Evolutionary conservation across 2,329 filamentous ascomycete genomes (phyloP).

Genomic region (Colletotrichum cereale): DNA sequence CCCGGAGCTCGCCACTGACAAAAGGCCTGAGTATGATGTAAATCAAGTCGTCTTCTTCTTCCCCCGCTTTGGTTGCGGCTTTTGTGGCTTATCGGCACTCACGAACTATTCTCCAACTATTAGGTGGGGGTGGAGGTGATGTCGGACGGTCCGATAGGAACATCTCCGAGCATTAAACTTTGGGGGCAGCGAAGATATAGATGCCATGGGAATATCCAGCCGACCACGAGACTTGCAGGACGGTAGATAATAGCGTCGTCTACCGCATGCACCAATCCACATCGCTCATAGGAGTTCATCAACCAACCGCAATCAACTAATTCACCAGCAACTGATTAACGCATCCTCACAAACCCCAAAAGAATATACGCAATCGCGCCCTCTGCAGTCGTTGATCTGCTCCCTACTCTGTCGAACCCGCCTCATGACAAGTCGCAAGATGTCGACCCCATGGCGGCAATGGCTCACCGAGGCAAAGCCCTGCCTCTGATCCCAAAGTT

Average conservation of each 20-base stretch:
- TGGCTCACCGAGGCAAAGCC: slow-evolving; percentile 11
- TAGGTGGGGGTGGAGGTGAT: background rate
- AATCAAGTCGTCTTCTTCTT: background rate
- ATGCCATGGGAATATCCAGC: background rate
- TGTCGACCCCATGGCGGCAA: background rate
- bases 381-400: background rate
- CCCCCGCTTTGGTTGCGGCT: background rate
- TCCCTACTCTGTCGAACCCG: background rate
- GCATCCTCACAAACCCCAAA: background rate
- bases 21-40: background rate
- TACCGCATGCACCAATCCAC: background rate
- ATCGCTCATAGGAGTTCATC: background rate
- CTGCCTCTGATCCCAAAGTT: slow-evolving; percentile 29
- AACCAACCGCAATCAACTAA: background rate
- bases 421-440: background rate
- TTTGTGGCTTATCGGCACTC: background rate
- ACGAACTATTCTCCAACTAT: background rate
- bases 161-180: too few relatives aligned
- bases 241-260: background rate
- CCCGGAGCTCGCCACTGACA: background rate
- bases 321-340: background rate
- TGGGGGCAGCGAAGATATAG: too few relatives aligned
- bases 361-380: background rate
- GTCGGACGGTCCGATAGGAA: background rate
- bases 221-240: background rate